Base-by-base conservation (phyloP, 257 asterid genomes). In the Plantago elongata region DNA sequence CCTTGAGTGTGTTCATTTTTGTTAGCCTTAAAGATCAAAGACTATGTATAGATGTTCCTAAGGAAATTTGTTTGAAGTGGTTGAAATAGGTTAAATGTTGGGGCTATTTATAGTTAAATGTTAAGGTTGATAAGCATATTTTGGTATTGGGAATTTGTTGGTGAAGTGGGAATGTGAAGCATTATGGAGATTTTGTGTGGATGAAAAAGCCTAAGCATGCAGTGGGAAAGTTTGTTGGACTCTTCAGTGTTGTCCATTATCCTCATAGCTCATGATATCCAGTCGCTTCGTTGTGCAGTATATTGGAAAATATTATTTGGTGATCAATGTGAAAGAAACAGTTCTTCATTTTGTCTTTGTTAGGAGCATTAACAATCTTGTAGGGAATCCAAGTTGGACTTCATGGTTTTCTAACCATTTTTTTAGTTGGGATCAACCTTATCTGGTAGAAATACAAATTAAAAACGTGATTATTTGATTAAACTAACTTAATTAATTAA, bases 71-170 rank as follows among this genome's bases (percentile, higher is more conserved):
- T 49, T 42, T 51, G 61, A 40, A 49, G 17, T 60, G 16, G 57
- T 8, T 17, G 49, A 43, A 61, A 56, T 13, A 16, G 54, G 45
- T 11, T 38, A 38, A 44, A 61, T 11, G 37, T 0, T n/a, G 2
- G 46, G 11, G 63, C 67, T 79, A 84, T 82, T 78, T 84, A 82
- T 84, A 84, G 85, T 17, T 51, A 49, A 64, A 67, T 63, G 55
- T 29, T 46, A 37, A 38, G 60, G 60, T 61, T 75, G 54, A 68
- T 30, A 12, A 14, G 54, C 54, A 44, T 30, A 34, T 9, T 27
- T 27, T 30, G 29, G 5, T 27, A 50, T 50, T 13, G 18, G 9
- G 60, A 4, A 30, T 11, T 51, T 54, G 40, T 34, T 34, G 40
- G 40, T 27, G 60, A n/a, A 12, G 30, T 55, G 47, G 62, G 43